Evolutionary conservation across 495 filamentous ascomycete genomes (phyloP).

Genomic region (Penicillium subrubescens): DNA sequence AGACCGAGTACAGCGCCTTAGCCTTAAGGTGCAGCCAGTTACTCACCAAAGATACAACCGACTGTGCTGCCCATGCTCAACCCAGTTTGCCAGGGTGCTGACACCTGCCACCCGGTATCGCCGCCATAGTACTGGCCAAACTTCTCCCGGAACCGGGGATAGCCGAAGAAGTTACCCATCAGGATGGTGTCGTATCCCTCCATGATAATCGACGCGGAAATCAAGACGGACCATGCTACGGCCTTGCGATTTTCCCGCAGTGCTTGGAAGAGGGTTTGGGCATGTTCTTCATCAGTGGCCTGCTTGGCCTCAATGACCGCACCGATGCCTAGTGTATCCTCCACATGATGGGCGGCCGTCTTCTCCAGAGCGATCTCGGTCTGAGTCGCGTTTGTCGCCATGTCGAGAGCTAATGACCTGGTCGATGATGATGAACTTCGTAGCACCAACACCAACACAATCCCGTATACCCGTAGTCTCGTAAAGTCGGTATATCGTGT

Average conservation of each 20-base stretch:
- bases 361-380: conserved; percentile 28
- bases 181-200: conserved; percentile 54
- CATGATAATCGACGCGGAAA: conserved; percentile 52
- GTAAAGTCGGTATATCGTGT: not conserved
- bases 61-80: conserved; percentile 38
- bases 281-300: conserved; percentile 37
- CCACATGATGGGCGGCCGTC: conserved; percentile 29
- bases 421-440: not conserved
- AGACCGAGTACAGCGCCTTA: not conserved
- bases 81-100: conserved; percentile 39
- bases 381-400: conserved; percentile 13
- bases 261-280: conserved; percentile 33
- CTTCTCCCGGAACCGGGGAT: conserved; percentile 38
- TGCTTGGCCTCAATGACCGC: conserved; percentile 36
- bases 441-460: not conserved
- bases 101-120: conserved; percentile 30
- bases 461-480: not conserved
- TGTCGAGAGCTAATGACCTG: not conserved
- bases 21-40: not conserved
- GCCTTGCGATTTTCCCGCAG: conserved; percentile 51
- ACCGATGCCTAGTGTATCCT: conserved; percentile 27
- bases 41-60: conserved; percentile 37
- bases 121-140: conserved; percentile 36
- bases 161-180: conserved; percentile 44
- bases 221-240: conserved; percentile 47